Base-by-base conservation (phyloP, 352 stramenopile species). In the Pythium aphanidermatum region DNA sequence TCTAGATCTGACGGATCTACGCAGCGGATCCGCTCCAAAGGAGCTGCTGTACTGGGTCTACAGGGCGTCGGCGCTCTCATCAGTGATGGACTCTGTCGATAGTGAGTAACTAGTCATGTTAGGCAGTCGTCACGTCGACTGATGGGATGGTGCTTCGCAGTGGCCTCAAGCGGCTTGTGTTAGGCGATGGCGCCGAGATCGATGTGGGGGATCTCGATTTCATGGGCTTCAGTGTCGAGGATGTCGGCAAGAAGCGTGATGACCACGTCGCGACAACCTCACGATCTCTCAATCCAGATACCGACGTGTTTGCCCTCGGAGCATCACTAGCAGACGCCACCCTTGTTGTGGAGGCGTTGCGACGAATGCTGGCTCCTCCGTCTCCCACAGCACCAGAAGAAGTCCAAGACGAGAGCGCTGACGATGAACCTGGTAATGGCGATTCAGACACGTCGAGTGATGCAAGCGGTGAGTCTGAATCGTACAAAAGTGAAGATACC, bases 11-110 rank as follows among this genome's bases (percentile, higher is more conserved):
- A 12, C n/a, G 7, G 32, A 16, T 38, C 5, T 30, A 4, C 37
- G n/a, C 29, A 77, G 66, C 45, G 64, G 5, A 36, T 82, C 3
- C 48, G 65, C 33, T 40, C 50, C 0, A 41, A 70, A 13, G 65
- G 64, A 6, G 59, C 67, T 19, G 50, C 66, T 0, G 59, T 82
- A 6, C 33, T 82, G 9, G 70, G 70, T 2, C 66, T 82, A 23
- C 57, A 74, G 24, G 65, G 70, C 45, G 44, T 78, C 11, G 70
- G 70, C 0, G 46, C 61, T 13, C 43, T 77, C 14, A 58, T 72
- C 16, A 55, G 56, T 5, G 66, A 82, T 38, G 35, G 64, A 6
- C 68, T 74, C 24, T 59, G 55, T 13, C 55, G 67, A 44, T 77
- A 68, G 70, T 78, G 63, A 20, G 63, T 43, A 12, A 5, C 12